These are phyloP conservation scores for Fibroporia radiculosa DNA, from an alignment of 768 basidiomycete genomes.

Conservation along the genomic window DNA sequence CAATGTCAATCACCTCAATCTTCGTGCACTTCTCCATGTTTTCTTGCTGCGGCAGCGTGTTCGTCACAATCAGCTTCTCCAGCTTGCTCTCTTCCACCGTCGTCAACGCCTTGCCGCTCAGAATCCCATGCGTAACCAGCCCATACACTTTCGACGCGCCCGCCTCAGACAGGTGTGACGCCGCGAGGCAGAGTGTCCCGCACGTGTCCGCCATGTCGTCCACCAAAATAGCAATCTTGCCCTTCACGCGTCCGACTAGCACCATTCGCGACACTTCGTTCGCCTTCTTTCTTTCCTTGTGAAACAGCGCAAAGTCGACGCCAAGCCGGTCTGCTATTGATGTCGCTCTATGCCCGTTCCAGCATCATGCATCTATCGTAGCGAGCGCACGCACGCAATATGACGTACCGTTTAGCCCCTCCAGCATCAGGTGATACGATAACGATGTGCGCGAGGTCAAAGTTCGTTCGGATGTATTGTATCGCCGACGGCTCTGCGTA, in stretches of 20 bases:
- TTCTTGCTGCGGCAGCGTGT: conserved; percentile 86
- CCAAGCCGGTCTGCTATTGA: conserved; percentile 94
- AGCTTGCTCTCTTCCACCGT: conserved; percentile 65
- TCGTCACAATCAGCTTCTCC: conserved; percentile 95
- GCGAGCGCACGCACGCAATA: not conserved
- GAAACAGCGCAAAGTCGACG: conserved; percentile 97
- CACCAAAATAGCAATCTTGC: conserved; percentile 88
- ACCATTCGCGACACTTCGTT: conserved; percentile 94
- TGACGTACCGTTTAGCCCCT: conserved; percentile 84
- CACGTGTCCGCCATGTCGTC: conserved; percentile 99
- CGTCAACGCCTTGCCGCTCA: conserved; percentile 83
- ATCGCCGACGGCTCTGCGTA: conserved; percentile 95
- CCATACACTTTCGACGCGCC: conserved; percentile 83
- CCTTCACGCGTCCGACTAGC: conserved; percentile 89
- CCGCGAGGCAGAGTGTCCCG: conserved; percentile 89
- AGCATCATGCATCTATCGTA: not conserved
- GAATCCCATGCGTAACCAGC: conserved; percentile 93
- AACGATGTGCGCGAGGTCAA: conserved; percentile 77
- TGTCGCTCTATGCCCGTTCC: conserved; percentile 65
- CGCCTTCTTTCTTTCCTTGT: conserved; percentile 97
- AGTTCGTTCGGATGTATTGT: conserved; percentile 89
- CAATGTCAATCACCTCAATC: conserved; percentile 92
- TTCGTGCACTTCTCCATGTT: conserved; percentile 67
- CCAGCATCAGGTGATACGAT: conserved; percentile 98
- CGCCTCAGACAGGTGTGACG: conserved; percentile 80